Evolutionary conservation across 768 basidiomycete genomes (phyloP), one percentile per base, ranked within the genome.

Genomic region (Boletus vinaceobasis): DNA sequence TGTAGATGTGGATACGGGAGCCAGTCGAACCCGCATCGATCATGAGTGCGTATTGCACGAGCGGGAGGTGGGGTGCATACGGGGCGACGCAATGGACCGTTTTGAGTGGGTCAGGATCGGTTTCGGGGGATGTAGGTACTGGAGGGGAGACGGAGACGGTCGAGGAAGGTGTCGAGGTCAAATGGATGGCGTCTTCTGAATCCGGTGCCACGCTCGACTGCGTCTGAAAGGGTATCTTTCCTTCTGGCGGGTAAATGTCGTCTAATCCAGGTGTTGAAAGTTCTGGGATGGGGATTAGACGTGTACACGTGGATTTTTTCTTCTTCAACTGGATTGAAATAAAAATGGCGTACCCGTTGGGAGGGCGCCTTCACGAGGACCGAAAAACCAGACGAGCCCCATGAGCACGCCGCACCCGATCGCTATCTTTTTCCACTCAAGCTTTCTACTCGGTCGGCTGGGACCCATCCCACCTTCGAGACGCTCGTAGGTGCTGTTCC

Each of bases 1-100:
- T 98, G 86, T 98, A 99, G 32, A 98, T 81, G 78, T 99, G 97
- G 65, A 98, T 94, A 17, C 97, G 84, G 0, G 95, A 97, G 19
- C 96, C 97, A 0, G 94, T 97, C 17, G 95, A 98, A 23, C 97
- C 97, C 1, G 97, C 96, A 71, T 99, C 97, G 74, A 98, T 90
- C 86, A 98, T 97, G 64, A 98, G 81, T 0, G 93, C 94, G 71
- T 90, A 99, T 69, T 93, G 92, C 13, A 96, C 87, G 53, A 96
- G 76, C 0, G 80, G 79, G 46, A 76, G 65, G 48, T 71, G 64
- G 1, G 78, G 61, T 14, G 71, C 72, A 68, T 84, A 71, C 0
- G 92, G 82, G 0, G 69, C 52, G 0, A 79, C 79, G 74, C 94
- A 98, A 73, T 85, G 74, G 0, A 85, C 81, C 1, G 93, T 94